Percentiles rank a stretch among this genome's conserved stretches.
Conservation (phyloP, 768 basidiomycete genomes). For the Pleurotus sapidus region DNA sequence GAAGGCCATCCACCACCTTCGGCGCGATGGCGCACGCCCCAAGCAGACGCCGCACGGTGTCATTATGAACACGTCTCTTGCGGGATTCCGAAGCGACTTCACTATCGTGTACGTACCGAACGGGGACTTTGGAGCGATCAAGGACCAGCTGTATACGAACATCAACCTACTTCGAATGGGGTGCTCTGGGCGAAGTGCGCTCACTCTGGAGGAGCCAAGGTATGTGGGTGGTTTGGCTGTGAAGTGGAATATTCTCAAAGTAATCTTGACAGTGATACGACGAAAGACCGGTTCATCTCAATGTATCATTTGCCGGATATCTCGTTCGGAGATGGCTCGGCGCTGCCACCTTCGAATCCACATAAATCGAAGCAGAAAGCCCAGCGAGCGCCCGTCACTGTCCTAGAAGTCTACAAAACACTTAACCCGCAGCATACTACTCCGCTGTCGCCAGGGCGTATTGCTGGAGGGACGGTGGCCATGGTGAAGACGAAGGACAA, state of each 20-base stretch:
- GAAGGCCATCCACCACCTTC: constrained; percentile 54
- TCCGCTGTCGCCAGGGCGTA: constrained; percentile 9
- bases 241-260: constrained; percentile 6
- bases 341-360: constrained; percentile 14
- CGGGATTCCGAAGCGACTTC: constrained; percentile 85
- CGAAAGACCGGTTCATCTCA: constrained; percentile 76
- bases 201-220: constrained; percentile 79
- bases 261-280: constrained; percentile 53
- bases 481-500: constrained; percentile 29
- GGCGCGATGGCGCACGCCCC: constrained; percentile 72
- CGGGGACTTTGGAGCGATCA: constrained; percentile 61
- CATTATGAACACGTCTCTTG: constrained; percentile 80
- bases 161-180: constrained; percentile 85
- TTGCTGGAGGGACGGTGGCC: constrained; percentile 9
- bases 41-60: constrained; percentile 66
- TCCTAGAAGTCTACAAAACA: constrained; percentile 4
- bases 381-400: neutral
- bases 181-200: constrained; percentile 70
- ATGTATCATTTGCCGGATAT: constrained; percentile 59
- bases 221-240: constrained; percentile 21
- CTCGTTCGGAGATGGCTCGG: neutral
- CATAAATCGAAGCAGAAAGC: neutral
- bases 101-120: constrained; percentile 78
- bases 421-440: constrained; percentile 11
- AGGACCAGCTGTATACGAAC: constrained; percentile 73